Evolutionary conservation across 805 yeast genomes (phyloP), one percentile per base, ranked within the genome.

Genomic region (Tetrapisispora nanseiensis): DNA sequence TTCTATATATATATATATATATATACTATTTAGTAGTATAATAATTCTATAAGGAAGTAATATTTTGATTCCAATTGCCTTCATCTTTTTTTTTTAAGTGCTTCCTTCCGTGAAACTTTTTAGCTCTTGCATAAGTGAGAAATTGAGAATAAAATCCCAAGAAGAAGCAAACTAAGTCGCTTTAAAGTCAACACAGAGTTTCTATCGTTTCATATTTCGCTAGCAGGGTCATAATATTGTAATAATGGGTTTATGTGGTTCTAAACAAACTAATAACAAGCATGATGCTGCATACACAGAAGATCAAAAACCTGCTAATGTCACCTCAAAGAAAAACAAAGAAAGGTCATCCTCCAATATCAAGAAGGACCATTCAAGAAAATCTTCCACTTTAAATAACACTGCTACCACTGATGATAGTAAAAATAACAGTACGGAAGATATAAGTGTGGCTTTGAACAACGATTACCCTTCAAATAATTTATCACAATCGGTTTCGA

Each of bases 181-280:
- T n/a, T n/a, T n/a, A n/a, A n/a, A n/a, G n/a, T n/a, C n/a, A n/a
- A n/a, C n/a, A n/a, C n/a, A n/a, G n/a, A n/a, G n/a, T n/a, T n/a
- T n/a, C n/a, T n/a, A n/a, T n/a, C n/a, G n/a, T n/a, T n/a, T n/a
- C n/a, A n/a, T n/a, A n/a, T n/a, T n/a, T n/a, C n/a, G 27, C 27
- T 24, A 9, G 27, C 11, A 9, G 11, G 11, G 11, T 24, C 27
- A 24, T 8, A 9, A 9, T 11, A 11, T 8, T 24, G 11, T 9
- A 19, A 33, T 22, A 23, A 40, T 40, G 43, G 43, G 43, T 33
- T 9, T 40, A 13, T 40, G 43, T 35, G 36, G 39, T 30, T 40
- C 43, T 21, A 40, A 40, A 33, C 27, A 28, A 33, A 19, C 19
- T 30, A 18, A 18, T 12, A 19, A 6, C n/a, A 16, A 32, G n/a